Conservation (phyloP, 116 monocot species). For the Cymodocea nodosa region DNA sequence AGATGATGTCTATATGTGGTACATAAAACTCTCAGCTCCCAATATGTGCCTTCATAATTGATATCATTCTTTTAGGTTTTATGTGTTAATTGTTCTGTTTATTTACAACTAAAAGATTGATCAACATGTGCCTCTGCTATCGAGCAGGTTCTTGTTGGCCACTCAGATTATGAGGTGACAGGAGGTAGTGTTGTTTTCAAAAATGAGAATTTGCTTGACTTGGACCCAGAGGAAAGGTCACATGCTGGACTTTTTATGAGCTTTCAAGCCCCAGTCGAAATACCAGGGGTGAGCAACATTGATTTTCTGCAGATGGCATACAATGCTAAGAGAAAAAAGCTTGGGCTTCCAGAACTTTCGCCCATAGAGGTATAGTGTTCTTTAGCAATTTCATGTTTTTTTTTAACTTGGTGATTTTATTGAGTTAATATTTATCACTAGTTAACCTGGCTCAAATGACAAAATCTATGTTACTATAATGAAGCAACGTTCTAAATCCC, state of each 20-base stretch:
- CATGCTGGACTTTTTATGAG: conserved; percentile 96
- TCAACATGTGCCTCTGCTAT: neutral
- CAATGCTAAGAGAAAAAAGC: conserved; percentile 66
- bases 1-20: too few relatives aligned
- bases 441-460: neutral
- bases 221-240: conserved; percentile 92
- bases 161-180: conserved; percentile 95
- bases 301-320: conserved; percentile 93
- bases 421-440: neutral
- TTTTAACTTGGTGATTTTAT: too few relatives aligned
- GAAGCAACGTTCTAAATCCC: too few relatives aligned
- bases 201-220: conserved; percentile 82
- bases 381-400: neutral
- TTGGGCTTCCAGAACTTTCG: conserved; percentile 44
- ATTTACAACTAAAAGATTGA: too few relatives aligned
- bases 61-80: too few relatives aligned
- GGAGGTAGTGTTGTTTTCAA: conserved; percentile 72
- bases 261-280: conserved; percentile 93
- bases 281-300: conserved; percentile 94
- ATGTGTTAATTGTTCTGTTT: too few relatives aligned
- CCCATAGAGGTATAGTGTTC: conserved; percentile 69
- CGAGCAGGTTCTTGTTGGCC: conserved; percentile 88
- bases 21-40: too few relatives aligned
- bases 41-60: too few relatives aligned
- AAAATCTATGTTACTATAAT: too few relatives aligned